phyloP scores from a whole-genome alignment of 2,329 filamentous ascomycete genomes.

The Epichloe festucae region DNA sequence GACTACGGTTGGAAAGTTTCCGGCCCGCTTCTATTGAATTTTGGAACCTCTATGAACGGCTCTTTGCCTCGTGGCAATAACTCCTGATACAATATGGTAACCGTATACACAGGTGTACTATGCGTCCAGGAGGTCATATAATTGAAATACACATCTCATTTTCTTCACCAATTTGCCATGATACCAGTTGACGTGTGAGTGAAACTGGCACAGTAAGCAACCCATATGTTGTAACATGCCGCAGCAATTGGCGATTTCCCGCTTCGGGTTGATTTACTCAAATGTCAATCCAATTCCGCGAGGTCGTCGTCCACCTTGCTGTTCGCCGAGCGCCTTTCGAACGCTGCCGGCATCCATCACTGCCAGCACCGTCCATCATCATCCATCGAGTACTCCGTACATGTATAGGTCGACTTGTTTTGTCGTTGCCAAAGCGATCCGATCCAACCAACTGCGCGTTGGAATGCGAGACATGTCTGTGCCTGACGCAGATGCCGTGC shows the following conservation, averaged over 20 bases:
- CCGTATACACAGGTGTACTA: background rate
- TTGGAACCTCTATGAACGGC: background rate
- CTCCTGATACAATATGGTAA: background rate
- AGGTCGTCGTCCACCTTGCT: too few relatives aligned
- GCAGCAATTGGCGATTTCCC: too few relatives aligned
- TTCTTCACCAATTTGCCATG: background rate
- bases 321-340: too few relatives aligned
- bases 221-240: too few relatives aligned
- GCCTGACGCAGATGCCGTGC: background rate
- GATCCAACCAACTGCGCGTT: slow-evolving; percentile 1
- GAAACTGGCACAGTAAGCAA: too few relatives aligned
- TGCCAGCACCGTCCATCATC: background rate
- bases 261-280: too few relatives aligned
- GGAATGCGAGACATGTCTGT: slow-evolving; percentile 10
- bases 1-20: slow-evolving; percentile 10
- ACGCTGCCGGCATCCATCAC: too few relatives aligned
- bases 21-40: background rate
- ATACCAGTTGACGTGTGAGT: background rate
- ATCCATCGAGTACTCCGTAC: background rate
- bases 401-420: background rate
- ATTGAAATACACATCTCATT: background rate
- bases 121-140: background rate
- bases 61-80: background rate
- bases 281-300: too few relatives aligned
- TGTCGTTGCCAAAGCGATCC: background rate